These are phyloP conservation scores for Spergularia marina DNA, from an alignment of 148 eudicot species.

Conservation along the genomic window DNA sequence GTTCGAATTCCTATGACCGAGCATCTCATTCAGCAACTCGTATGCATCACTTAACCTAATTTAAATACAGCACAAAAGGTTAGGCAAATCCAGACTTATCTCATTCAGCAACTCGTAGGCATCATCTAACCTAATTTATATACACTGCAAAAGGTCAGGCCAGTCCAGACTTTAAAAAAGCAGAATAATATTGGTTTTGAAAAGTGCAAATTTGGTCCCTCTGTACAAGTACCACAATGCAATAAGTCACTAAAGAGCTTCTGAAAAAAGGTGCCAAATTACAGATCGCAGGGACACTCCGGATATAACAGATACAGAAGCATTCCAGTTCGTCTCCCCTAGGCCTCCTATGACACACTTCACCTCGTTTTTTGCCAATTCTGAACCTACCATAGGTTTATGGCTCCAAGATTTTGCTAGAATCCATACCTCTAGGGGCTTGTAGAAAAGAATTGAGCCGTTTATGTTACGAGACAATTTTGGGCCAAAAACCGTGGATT, in stretches of 20 bases:
- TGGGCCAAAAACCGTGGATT: too few relatives aligned
- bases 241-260: neutral
- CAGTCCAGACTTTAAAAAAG: neutral
- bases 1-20: conserved; percentile 66
- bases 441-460: too few relatives aligned
- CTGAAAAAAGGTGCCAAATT: neutral
- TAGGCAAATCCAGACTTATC: neutral
- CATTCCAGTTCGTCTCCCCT: too few relatives aligned
- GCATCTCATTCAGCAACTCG: conserved; percentile 82
- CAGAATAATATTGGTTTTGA: neutral
- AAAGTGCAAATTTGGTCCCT: neutral
- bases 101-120: conserved; percentile 42
- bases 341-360: too few relatives aligned
- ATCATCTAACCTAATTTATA: conserved; percentile 53
- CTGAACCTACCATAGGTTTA: too few relatives aligned
- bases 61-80: neutral
- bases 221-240: neutral
- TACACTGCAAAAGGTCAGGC: neutral
- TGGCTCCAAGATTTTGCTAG: too few relatives aligned
- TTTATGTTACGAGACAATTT: too few relatives aligned
- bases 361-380: too few relatives aligned
- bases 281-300: conserved; percentile 1
- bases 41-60: conserved; percentile 65
- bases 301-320: neutral
- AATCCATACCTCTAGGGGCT: too few relatives aligned